Evolutionary conservation across 352 stramenopile genomes (phyloP).

Genomic region (Phytophthora citricola): DNA sequence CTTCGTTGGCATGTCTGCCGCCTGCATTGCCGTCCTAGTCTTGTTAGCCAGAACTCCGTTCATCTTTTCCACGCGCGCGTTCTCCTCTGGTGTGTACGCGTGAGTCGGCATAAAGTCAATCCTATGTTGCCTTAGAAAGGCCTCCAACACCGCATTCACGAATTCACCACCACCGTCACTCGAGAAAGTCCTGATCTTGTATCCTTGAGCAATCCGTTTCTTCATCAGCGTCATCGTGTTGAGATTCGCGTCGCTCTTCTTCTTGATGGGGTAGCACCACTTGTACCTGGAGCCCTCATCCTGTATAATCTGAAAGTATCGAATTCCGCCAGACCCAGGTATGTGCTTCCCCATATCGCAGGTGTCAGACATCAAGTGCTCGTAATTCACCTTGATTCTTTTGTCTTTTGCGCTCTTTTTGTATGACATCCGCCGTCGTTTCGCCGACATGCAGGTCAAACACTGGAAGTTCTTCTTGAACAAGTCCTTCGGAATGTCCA

Average conservation of each 20-base stretch:
- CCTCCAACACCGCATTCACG: neutral
- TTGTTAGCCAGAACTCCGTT: conserved; percentile 8
- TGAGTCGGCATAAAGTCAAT: neutral
- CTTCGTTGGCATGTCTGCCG: neutral
- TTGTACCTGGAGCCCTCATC: conserved; percentile 20
- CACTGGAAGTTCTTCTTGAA: conserved; percentile 4
- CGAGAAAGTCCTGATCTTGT: conserved; percentile 2
- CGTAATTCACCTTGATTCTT: neutral
- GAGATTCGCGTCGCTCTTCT: conserved; percentile 7
- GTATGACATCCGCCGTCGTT: neutral
- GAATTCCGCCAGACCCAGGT: neutral
- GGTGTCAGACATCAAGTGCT: neutral
- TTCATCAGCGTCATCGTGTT: conserved; percentile 7
- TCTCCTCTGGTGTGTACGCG: conserved; percentile 9
- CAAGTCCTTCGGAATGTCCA: neutral
- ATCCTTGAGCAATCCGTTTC: neutral
- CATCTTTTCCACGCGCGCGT: conserved; percentile 3
- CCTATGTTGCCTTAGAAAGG: neutral
- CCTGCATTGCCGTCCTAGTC: conserved; percentile 7
- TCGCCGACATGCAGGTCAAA: neutral
- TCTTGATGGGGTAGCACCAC: conserved; percentile 4
- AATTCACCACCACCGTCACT: conserved; percentile 21
- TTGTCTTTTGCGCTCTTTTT: neutral
- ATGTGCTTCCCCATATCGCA: conserved; percentile 1
- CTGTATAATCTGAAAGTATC: conserved; percentile 23